Percentiles rank a stretch among this genome's conserved stretches.
Evolutionary conservation across 139 green algal species (phyloP).

Genomic region (Zygnema cylindricum): DNA sequence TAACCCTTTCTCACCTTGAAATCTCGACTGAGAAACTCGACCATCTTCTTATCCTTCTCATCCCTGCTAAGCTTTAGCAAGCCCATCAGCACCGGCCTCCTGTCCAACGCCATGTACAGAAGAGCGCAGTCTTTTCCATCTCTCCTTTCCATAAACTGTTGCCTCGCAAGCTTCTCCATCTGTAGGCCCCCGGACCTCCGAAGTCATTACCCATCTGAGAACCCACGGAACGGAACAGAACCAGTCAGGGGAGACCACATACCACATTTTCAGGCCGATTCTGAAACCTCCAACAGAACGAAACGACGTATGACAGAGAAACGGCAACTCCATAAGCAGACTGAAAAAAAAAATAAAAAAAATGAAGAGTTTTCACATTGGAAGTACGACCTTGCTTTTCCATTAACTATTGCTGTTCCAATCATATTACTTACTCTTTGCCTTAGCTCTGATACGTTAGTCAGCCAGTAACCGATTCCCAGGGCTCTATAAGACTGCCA

Average conservation of each 20-base stretch:
- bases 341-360: too few species aligned
- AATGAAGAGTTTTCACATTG: too few species aligned
- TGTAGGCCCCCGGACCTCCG: slow-evolving; percentile 8
- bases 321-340: too few species aligned
- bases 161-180: slow-evolving; percentile 78
- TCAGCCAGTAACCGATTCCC: slow-evolving; percentile 86
- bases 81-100: slow-evolving; percentile 63
- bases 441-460: slow-evolving; percentile 54
- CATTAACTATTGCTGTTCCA: slow-evolving; percentile 24
- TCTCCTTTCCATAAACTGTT: slow-evolving; percentile 72
- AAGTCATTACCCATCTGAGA: too few species aligned
- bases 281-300: too few species aligned
- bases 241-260: too few species aligned
- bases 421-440: slow-evolving; percentile 32
- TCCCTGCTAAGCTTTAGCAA: slow-evolving; percentile 61
- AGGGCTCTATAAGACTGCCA: slow-evolving; percentile 72
- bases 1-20: slow-evolving; percentile 68
- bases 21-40: slow-evolving; percentile 84
- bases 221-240: too few species aligned
- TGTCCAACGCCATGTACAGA: slow-evolving; percentile 79
- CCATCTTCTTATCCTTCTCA: slow-evolving; percentile 69
- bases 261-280: too few species aligned
- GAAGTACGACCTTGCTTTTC: not conserved
- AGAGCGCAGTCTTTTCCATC: slow-evolving; percentile 83
- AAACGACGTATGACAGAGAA: too few species aligned